Base-by-base conservation (phyloP, 116 monocot species). In the Dioscorea cayenensis region DNA sequence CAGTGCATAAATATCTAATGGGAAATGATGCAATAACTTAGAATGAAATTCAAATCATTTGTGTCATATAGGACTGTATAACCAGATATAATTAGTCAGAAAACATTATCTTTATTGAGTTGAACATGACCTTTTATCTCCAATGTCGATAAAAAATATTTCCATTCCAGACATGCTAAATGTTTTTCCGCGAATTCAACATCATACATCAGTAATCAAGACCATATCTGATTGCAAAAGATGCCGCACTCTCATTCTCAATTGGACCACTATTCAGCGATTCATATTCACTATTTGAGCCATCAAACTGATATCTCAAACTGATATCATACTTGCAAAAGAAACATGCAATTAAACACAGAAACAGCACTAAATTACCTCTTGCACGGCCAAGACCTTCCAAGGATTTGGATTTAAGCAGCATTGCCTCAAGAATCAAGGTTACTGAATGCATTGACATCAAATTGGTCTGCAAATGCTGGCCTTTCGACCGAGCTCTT, bases 391-490 rank as follows among this genome's bases (percentile, higher is more conserved):
- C 78, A 14, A 95, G 89, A 27, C 70, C 81, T 32, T 86, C 79
- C 71, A 95, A 78, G 67, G 89, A 87, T 70, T 85, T 89, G 4
- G 95, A 84, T 79, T 95, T 95, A 28, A 95, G 83, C 14, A 91
- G 80, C 12, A 92, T 80, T 37, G 95, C 95, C 76, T 95, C 95
- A 0, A 89, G 51, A 65, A 95, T 83, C 65, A 95, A 76, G 78
- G 81, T 89, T 48, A 85, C 95, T 5, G 92, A 89, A 75, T 92
- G 95, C 81, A 87, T 60, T 14, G 95, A 95, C 89, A 92, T 92
- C 36, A 75, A 63, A 78, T 77, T 85, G 68, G 62, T 60, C 13
- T 43, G 78, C 71, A 73, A 70, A 14, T 32, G 64, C 20, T 68
- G 85, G 12, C 67, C 79, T 76, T 78, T 89, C 0, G 78, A 58